Conservation (phyloP, 768 basidiomycete species). For the Suillus brevipes region DNA sequence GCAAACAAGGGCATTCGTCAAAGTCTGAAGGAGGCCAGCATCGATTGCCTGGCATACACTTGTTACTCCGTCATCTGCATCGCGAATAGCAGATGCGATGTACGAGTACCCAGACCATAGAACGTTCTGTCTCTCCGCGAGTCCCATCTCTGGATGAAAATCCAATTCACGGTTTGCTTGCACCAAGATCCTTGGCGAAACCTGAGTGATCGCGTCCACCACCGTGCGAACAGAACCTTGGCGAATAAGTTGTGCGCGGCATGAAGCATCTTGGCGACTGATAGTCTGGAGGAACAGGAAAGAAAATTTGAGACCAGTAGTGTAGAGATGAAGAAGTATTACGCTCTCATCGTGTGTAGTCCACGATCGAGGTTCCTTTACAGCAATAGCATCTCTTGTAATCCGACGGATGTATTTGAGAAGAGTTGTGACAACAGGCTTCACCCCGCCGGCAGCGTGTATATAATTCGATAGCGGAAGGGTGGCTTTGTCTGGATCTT, state of each 20-base stretch:
- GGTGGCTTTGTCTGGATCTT: background rate
- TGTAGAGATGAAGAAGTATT: background rate
- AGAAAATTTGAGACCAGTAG: background rate
- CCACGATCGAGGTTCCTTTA: background rate
- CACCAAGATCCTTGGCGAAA: background rate
- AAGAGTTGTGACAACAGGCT: background rate
- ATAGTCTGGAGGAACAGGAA: background rate
- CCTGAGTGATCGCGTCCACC: background rate
- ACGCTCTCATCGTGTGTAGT: background rate
- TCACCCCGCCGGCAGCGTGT: background rate
- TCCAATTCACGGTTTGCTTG: background rate
- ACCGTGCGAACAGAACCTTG: background rate
- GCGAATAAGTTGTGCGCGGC: background rate
- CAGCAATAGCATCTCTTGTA: background rate
- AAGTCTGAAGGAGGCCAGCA: background rate
- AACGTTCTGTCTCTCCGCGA: background rate
- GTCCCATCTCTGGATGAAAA: background rate
- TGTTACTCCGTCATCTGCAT: background rate
- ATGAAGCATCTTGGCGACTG: background rate
- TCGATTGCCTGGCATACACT: background rate
- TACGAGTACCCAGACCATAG: background rate
- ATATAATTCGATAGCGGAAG: background rate
- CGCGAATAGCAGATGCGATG: background rate
- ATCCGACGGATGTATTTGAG: background rate
- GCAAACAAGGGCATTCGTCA: background rate